A percentile compares a stretch with the other conserved stretches of the same genome.
phyloP scores from a whole-genome alignment of 2,329 filamentous ascomycete genomes.

The Chrysosporium keratinophilum region DNA sequence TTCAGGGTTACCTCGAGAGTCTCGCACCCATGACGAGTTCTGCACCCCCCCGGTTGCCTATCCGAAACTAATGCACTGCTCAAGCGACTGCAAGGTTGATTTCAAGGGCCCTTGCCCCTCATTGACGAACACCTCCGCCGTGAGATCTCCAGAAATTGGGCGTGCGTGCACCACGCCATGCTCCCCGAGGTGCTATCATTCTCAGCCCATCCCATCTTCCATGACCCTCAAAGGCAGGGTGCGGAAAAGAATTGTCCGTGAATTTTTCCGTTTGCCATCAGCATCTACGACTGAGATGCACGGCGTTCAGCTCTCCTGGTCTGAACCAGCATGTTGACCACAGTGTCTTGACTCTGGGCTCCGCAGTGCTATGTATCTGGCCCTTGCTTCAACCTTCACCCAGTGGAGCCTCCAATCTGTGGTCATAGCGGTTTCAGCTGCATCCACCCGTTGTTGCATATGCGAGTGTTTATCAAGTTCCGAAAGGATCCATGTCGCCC shows the following conservation, averaged over 20 bases:
- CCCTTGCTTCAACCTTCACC: too few species aligned
- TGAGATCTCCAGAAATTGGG: background rate
- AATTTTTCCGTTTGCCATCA: too few species aligned
- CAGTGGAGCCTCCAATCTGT: slow-evolving; percentile 13
- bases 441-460: slow-evolving; percentile 24
- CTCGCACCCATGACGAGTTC: slow-evolving; percentile 4
- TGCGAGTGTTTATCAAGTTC: slow-evolving; percentile 20
- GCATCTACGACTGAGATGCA: too few species aligned
- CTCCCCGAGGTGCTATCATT: background rate
- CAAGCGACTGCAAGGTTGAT: slow-evolving; percentile 2
- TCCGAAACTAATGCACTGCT: slow-evolving; percentile 11
- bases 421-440: slow-evolving; percentile 21
- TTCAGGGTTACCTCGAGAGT: background rate
- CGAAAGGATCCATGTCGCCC: slow-evolving; percentile 8
- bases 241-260: too few species aligned
- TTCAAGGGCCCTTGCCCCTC: slow-evolving; percentile 3
- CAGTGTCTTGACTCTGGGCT: too few species aligned
- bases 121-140: slow-evolving; percentile 8
- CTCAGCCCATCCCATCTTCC: too few species aligned
- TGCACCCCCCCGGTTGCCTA: background rate
- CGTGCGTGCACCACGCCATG: background rate
- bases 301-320: too few species aligned
- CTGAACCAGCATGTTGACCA: too few species aligned
- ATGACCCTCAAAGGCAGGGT: too few species aligned
- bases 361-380: too few species aligned